phyloP scores from a whole-genome alignment of 2,329 filamentous ascomycete species.

The Knufia fluminis region DNA sequence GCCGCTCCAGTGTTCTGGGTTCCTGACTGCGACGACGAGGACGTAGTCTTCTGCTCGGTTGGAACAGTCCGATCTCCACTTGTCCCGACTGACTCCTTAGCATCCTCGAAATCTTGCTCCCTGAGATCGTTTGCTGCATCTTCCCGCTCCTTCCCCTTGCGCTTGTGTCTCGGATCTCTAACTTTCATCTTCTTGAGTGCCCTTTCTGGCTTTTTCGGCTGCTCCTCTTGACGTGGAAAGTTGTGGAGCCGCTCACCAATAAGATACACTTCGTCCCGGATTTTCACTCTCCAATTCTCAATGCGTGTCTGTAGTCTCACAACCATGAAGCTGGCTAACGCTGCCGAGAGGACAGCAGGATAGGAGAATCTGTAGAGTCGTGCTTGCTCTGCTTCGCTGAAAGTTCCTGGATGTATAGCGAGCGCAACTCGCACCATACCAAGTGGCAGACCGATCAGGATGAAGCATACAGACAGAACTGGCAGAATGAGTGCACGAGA shows the following conservation, averaged over 20 bases:
- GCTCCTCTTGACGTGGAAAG: constrained; percentile 53
- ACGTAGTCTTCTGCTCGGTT: too few relatives aligned
- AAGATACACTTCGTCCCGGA: constrained; percentile 90
- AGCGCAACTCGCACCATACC: constrained; percentile 22
- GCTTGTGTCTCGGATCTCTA: not conserved
- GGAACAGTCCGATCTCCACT: not conserved
- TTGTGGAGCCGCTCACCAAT: constrained; percentile 94
- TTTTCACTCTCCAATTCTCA: constrained; percentile 65
- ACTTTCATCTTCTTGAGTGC: not conserved
- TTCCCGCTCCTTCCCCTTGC: constrained; percentile 4
- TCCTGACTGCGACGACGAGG: too few relatives aligned
- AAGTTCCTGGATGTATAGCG: constrained; percentile 31
- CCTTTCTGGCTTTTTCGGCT: constrained; percentile 2
- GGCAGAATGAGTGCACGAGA: constrained; percentile 85
- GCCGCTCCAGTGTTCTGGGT: too few relatives aligned
- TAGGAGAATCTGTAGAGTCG: constrained; percentile 61
- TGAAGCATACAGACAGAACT: constrained; percentile 49
- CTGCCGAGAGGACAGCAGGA: constrained; percentile 51
- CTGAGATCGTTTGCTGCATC: not conserved
- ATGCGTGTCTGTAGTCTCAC: constrained; percentile 43
- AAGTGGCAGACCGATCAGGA: constrained; percentile 61
- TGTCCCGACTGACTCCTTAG: not conserved
- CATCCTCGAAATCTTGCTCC: not conserved
- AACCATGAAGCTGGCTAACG: constrained; percentile 25
- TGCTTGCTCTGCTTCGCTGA: constrained; percentile 25